Base-by-base conservation (phyloP, 495 filamentous ascomycete species). In the Clohesyomyces aquaticus region DNA sequence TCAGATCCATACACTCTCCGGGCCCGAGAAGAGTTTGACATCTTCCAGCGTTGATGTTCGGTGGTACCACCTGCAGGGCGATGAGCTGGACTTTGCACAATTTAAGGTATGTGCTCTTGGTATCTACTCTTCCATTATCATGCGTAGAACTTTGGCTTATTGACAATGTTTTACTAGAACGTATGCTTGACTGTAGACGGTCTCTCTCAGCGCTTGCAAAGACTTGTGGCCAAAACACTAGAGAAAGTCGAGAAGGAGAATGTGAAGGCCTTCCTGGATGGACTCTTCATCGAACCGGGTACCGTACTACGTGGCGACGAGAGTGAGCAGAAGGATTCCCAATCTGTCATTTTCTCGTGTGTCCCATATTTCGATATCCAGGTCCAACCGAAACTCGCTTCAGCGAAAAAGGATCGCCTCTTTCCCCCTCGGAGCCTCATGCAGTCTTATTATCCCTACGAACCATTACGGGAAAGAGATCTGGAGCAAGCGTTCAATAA, bases 221-320 rank as follows among this genome's bases (percentile, higher is more conserved):
- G 16, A 28, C 26, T 60, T n/a, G 48, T 41, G 0, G 21, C 43
- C 4, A 64, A 63, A 35, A 62, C 49, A 6, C 43, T 68, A n/a
- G 48, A 54, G 18, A 59, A 49, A 26, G 29, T 68, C 19, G 66
- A 68, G 23, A 63, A 55, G 29, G 66, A 68, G 25, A 64, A 52
- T 26, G 19, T 64, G 2, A 54, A 52, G 18, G 46, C 48, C 12
- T 63, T 56, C 21, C 21, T 64, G 1, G 61, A 48, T 35, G 66
- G 66, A 0, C 59, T 68, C 47, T 68, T 68, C 49, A 64, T 68
- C 27, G 66, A 64, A 42, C 66, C 60, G 3, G 66, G 66, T n/a
- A 68, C 66, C 2, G 55, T 68, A 12, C 12, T 68, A 22, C 43
- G 66, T 28, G 60, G 35, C 8, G 60, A 64, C 19, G 66, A 60